Percentiles rank a stretch among this genome's conserved stretches.
Conservation (phyloP, 176 grass and related monocot genomes). For the Avena atlantica region DNA sequence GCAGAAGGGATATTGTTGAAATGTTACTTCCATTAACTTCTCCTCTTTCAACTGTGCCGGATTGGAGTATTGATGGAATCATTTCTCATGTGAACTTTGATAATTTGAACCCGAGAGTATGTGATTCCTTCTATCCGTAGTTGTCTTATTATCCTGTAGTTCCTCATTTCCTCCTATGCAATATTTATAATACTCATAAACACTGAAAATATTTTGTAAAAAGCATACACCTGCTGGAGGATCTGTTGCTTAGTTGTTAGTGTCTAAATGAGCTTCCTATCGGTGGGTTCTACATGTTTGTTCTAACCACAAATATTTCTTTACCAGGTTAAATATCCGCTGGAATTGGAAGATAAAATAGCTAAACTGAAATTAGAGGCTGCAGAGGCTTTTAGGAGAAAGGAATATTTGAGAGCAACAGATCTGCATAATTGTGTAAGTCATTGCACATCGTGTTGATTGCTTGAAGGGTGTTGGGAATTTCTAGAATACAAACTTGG, state of each 20-base stretch:
- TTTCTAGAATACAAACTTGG: not conserved
- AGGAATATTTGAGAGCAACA: not conserved
- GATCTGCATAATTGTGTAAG: not conserved
- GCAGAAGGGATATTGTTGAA: constrained; percentile 28
- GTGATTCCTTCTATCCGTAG: not conserved
- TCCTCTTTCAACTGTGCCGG: constrained; percentile 4
- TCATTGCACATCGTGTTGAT: not conserved
- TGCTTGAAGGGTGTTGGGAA: not conserved
- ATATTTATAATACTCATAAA: not conserved
- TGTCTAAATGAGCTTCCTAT: not conserved
- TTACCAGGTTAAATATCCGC: not conserved
- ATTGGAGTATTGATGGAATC: constrained; percentile 45
- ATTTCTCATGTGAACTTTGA: not conserved
- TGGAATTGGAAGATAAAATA: not conserved
- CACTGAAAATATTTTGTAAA: not conserved
- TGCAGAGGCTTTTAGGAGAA: not conserved
- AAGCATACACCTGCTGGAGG: not conserved
- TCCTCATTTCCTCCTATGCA: not conserved
- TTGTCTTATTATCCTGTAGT: not conserved
- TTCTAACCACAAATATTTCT: not conserved
- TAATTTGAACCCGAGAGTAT: constrained; percentile 22
- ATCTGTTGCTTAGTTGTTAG: not conserved
- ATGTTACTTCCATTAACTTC: constrained; percentile 22
- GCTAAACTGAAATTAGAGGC: not conserved
- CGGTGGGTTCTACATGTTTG: not conserved